phyloP scores from a whole-genome alignment of 177 flowering plant species.

The Vitis hybrid region DNA sequence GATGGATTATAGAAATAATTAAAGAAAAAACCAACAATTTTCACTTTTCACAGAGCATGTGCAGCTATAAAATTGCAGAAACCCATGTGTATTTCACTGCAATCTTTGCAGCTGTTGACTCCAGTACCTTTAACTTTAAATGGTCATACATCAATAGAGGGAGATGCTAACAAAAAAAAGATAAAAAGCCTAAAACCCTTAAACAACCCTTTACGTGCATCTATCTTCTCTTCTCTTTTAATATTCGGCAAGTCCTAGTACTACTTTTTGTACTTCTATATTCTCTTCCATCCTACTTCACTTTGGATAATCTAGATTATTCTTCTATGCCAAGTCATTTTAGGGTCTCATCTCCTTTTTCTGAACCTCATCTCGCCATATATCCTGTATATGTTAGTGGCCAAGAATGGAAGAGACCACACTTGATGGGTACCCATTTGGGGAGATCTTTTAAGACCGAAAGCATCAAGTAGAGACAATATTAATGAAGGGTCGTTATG shows the following conservation, averaged over 20 bases:
- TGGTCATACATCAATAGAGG: background rate
- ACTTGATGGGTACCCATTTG: too few relatives aligned
- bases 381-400: too few relatives aligned
- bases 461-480: too few relatives aligned
- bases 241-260: conserved; percentile 10
- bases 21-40: conserved; percentile 9
- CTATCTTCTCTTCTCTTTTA: background rate
- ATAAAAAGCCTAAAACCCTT: too few relatives aligned
- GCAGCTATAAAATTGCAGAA: conserved; percentile 19
- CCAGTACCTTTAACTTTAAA: background rate
- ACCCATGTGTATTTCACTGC: conserved; percentile 32
- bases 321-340: too few relatives aligned
- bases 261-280: conserved; percentile 7
- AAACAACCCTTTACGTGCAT: too few relatives aligned
- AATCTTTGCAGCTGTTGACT: conserved; percentile 27
- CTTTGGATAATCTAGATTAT: conserved; percentile 1
- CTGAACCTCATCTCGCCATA: too few relatives aligned
- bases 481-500: too few relatives aligned
- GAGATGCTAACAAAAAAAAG: background rate
- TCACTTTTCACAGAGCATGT: background rate
- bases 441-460: too few relatives aligned
- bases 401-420: too few relatives aligned
- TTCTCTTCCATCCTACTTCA: background rate
- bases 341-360: too few relatives aligned
- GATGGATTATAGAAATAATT: background rate